phyloP scores from a whole-genome alignment of 352 stramenopile species.

The Phytophthora pisi region DNA sequence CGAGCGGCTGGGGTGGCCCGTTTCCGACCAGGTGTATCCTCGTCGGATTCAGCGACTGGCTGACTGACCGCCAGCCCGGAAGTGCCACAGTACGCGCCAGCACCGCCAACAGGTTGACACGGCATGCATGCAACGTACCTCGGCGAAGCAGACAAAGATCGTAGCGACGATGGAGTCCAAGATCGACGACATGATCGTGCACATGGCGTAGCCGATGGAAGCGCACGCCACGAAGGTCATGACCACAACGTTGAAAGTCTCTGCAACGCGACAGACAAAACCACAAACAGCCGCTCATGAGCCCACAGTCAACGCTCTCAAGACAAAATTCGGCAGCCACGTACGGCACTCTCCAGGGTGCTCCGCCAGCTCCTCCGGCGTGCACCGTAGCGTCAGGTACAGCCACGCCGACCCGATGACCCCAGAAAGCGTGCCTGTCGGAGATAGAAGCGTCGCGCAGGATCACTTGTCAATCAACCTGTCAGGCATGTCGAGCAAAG shows the following conservation, averaged over 20 bases:
- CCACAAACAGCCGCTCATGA: slow-evolving; percentile 9
- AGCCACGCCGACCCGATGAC: slow-evolving; percentile 77
- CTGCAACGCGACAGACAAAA: slow-evolving; percentile 35
- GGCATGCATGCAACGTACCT: slow-evolving; percentile 53
- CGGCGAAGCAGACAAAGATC: slow-evolving; percentile 89
- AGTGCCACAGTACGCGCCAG: slow-evolving; percentile 20
- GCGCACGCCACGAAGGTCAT: slow-evolving; percentile 76
- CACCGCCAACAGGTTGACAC: slow-evolving; percentile 22
- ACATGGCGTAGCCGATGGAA: slow-evolving; percentile 87
- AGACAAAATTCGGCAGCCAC: slow-evolving; percentile 21
- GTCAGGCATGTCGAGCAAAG: background rate
- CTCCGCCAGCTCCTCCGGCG: slow-evolving; percentile 40
- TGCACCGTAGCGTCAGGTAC: slow-evolving; percentile 77
- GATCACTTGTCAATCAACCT: slow-evolving; percentile 1
- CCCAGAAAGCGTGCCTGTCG: slow-evolving; percentile 68
- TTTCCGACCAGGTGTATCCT: slow-evolving; percentile 47
- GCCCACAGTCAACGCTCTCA: background rate
- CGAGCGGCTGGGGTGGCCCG: slow-evolving; percentile 24
- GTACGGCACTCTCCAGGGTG: slow-evolving; percentile 67
- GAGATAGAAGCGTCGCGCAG: slow-evolving; percentile 1
- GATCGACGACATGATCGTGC: slow-evolving; percentile 81
- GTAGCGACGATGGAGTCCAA: slow-evolving; percentile 86
- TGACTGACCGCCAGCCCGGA: slow-evolving; percentile 16
- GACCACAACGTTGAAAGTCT: slow-evolving; percentile 86
- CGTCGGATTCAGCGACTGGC: slow-evolving; percentile 29